phyloP scores from a whole-genome alignment of 1,284 basidiomycete genomes.

The Leccinum ponderosum region DNA sequence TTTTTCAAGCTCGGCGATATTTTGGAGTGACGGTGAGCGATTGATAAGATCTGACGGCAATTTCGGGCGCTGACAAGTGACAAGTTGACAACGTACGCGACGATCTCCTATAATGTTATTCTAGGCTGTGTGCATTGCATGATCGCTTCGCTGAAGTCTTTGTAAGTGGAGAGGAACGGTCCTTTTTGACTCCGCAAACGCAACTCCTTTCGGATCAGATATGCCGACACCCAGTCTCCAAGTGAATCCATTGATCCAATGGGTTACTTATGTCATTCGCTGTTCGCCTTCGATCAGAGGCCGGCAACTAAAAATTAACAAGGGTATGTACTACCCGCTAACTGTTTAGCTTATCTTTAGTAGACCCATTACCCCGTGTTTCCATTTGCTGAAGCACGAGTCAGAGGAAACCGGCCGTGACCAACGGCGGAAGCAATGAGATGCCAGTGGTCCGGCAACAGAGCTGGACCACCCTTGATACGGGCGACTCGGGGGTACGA shows the following conservation, averaged over 20 bases:
- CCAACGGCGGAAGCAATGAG: background rate
- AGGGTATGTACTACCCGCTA: background rate
- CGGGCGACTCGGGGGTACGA: background rate
- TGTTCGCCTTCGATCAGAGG: background rate
- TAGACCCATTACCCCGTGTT: background rate
- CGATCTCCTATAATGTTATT: background rate
- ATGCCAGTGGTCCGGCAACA: too few relatives aligned
- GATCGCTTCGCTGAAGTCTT: background rate
- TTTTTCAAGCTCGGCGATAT: background rate
- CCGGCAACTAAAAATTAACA: background rate
- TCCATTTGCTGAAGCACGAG: background rate
- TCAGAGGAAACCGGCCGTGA: too few relatives aligned
- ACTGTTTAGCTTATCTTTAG: background rate
- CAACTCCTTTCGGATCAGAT: background rate
- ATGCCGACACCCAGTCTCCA: background rate
- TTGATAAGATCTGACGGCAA: background rate
- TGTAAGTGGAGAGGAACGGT: background rate
- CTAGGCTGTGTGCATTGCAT: background rate
- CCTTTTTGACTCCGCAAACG: background rate
- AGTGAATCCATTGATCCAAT: too few relatives aligned
- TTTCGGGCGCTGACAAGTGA: background rate
- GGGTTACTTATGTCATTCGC: background rate
- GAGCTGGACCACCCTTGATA: too few relatives aligned
- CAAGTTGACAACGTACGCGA: background rate
- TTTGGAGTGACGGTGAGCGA: background rate